phyloP scores from a whole-genome alignment of 768 basidiomycete species.

The Amanita rimosa region DNA sequence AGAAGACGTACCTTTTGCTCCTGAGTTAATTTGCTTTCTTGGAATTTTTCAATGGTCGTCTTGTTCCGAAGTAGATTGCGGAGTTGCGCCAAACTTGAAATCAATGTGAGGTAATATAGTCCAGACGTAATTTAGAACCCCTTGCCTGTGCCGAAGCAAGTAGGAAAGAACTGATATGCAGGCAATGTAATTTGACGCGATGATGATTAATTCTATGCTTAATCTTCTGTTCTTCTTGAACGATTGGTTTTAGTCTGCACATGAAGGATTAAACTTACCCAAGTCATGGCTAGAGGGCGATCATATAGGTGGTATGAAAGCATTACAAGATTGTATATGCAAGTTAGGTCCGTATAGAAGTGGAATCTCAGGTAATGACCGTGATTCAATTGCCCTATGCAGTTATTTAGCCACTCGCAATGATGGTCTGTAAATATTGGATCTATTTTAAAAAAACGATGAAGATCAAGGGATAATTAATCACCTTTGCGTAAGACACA shows the following conservation, averaged over 20 bases:
- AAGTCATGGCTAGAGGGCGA: not conserved
- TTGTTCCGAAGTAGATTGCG: slow-evolving; percentile 77
- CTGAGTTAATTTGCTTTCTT: slow-evolving; percentile 85
- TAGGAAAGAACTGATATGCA: not conserved
- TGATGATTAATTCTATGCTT: not conserved
- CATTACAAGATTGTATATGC: slow-evolving; percentile 78
- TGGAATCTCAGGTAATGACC: slow-evolving; percentile 86
- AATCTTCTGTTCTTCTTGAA: not conserved
- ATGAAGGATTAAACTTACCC: not conserved
- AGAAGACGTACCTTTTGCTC: slow-evolving; percentile 1
- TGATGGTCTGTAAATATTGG: slow-evolving; percentile 54
- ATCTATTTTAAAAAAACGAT: not conserved
- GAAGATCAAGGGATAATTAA: slow-evolving; percentile 9
- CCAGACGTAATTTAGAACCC: not conserved
- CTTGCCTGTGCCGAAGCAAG: not conserved
- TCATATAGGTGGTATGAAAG: slow-evolving; percentile 29
- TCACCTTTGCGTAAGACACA: not conserved
- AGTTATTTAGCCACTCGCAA: slow-evolving; percentile 90
- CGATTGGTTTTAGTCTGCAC: not conserved
- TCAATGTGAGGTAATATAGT: too few relatives aligned
- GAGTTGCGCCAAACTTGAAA: slow-evolving; percentile 45
- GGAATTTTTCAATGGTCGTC: slow-evolving; percentile 96
- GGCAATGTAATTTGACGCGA: not conserved
- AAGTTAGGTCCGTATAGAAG: slow-evolving; percentile 88
- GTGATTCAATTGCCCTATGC: slow-evolving; percentile 88